Evolutionary conservation across 1,284 basidiomycete genomes (phyloP).

Genomic region (Gymnopus androsaceus): DNA sequence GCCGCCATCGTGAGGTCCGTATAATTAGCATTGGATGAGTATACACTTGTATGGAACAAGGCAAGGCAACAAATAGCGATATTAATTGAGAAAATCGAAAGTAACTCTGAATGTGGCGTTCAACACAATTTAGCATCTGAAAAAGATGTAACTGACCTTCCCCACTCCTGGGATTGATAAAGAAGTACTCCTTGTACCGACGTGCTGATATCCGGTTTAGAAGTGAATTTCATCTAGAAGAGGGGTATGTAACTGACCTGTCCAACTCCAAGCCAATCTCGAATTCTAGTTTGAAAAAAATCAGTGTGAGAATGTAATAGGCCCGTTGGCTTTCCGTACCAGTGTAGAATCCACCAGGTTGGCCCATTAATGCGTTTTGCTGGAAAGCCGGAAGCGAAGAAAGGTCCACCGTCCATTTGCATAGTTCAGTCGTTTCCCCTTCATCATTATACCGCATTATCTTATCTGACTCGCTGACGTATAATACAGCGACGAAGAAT

Average conservation of each 20-base stretch:
- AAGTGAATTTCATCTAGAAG: no score
- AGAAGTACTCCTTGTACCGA: conserved; percentile 78
- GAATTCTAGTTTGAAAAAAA: conserved; percentile 54
- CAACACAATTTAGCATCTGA: neutral
- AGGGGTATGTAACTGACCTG: no score
- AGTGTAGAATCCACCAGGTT: conserved; percentile 72
- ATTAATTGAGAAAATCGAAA: conserved; percentile 54
- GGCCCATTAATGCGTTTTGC: conserved; percentile 57
- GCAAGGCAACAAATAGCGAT: neutral
- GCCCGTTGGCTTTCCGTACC: conserved; percentile 42
- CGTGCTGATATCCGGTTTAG: no score
- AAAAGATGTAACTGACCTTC: conserved; percentile 53
- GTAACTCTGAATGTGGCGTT: conserved; percentile 43
- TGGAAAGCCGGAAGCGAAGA: conserved; percentile 74
- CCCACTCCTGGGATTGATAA: conserved; percentile 75
- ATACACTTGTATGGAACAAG: neutral
- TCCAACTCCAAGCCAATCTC: conserved; percentile 80
- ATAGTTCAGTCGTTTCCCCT: conserved; percentile 73
- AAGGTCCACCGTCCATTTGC: conserved; percentile 85
- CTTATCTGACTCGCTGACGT: conserved; percentile 70
- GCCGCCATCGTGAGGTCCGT: no score
- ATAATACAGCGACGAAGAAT: conserved; percentile 75
- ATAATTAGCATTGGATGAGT: no score
- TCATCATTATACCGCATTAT: conserved; percentile 83
- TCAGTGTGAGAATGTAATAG: neutral